phyloP scores from a whole-genome alignment of 352 stramenopile species.

The Globisporangium paddicum region DNA sequence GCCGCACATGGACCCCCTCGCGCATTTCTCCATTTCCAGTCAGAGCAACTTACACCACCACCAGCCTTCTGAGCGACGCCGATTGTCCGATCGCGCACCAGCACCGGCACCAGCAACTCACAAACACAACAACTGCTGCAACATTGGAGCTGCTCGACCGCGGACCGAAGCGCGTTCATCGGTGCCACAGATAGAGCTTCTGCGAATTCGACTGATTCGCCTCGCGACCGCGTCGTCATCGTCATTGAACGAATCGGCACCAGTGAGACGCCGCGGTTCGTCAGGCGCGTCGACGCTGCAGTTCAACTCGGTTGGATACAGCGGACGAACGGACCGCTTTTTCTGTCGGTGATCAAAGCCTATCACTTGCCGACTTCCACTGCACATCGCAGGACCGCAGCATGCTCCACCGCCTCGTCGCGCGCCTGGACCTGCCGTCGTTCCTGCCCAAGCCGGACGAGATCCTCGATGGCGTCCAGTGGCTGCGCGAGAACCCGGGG shows the following conservation, averaged over 20 bases:
- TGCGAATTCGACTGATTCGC: constrained; percentile 1
- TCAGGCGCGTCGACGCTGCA: constrained; percentile 17
- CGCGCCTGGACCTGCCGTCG: constrained; percentile 40
- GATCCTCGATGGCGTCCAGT: constrained; percentile 57
- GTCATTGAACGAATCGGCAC: neutral
- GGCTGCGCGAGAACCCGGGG: constrained; percentile 61
- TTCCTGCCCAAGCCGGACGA: constrained; percentile 62
- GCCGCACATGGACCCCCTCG: constrained; percentile 1
- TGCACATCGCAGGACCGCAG: no score
- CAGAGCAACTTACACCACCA: no score
- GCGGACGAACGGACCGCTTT: neutral
- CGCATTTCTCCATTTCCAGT: neutral
- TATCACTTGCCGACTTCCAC: neutral
- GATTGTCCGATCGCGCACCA: constrained; percentile 1
- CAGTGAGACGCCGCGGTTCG: constrained; percentile 8
- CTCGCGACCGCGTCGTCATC: neutral
- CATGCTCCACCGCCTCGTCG: constrained; percentile 33
- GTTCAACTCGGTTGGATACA: constrained; percentile 6
- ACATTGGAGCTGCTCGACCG: neutral
- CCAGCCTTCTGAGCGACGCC: neutral
- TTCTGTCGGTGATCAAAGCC: neutral
- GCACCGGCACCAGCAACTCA: neutral
- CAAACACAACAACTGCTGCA: neutral
- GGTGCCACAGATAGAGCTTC: neutral
- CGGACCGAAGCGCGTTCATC: neutral